Base-by-base conservation (phyloP, 2,329 filamentous ascomycete species). In the Penicillium palitans region DNA sequence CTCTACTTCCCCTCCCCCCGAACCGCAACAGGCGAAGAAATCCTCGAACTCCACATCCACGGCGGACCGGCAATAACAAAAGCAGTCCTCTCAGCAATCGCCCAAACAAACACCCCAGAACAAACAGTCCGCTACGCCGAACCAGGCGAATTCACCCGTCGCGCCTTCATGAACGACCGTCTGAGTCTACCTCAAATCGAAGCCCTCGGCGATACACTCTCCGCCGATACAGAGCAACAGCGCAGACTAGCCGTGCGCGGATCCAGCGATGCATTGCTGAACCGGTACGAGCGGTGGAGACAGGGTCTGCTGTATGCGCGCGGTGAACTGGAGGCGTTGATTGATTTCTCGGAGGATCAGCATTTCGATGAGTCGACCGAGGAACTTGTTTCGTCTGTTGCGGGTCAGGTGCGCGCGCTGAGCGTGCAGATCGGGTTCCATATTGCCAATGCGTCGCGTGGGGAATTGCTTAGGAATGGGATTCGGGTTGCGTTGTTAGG, bases 271-370 rank as follows among this genome's bases (percentile, higher is more conserved):
- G 77, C 81, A 0, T 80, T 97, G 13, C 86, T 90, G 0, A 81
- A 82, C 59, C 86, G 87, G 19, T 99, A 99, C 73, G 92, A 97
- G 66, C 69, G 69, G 10, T 99, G 95, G 95, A 86, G 93, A 27
- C 79, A 84, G 62, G 81, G 87, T 63, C 78, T 99, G 19, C 80
- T 98, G 7, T 83, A 89, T 61, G 93, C 93, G 10, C 86, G 95
- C 2, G 95, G 91, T 10, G 93, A 98, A 76, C 82, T 99, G 40
- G 95, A 99, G 76, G 95, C 95, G 0, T 78, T 99, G 65, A 98
- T 99, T 61, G 95, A 99, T 75, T 99, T 99, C 72, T 90, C 91
- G 1, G 95, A 99, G 73, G 95, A 98, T 69, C 93, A 99, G 76
- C 90, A 98, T 77, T 96, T 99, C 69, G 93, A 98, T 66, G 92